Evolutionary conservation across 495 filamentous ascomycete genomes (phyloP), one percentile per base, ranked within the genome.

Genomic region (Tuber indicum): DNA sequence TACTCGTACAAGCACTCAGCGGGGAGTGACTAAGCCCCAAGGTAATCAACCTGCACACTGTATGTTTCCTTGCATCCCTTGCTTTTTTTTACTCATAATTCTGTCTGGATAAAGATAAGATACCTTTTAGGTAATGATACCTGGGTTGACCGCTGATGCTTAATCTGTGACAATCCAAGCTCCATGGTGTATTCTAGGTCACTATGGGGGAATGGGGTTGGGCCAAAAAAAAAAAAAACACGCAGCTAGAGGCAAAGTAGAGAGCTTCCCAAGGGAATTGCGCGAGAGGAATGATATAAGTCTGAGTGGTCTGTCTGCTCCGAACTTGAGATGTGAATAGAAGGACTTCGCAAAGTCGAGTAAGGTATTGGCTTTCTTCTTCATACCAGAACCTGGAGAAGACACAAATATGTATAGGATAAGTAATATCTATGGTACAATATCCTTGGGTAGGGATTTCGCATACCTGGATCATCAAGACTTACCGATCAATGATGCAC

Each of bases 381-480:
- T 21, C 47, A 26, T 47, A 49, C 43, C 42, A 42, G 73, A 75
- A 45, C 17, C 70, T 12, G 70, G 36, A 75, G 77, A 79, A 75
- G n/a, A 39, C 73, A 66, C 47, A 45, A 74, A 42, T 45, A 87
- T 86, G 86, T 87, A 86, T 83, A 78, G 78, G 2, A 86, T 87
- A 78, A 82, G 85, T 32, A 87, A 87, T 78, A 86, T 87, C 69
- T 87, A 87, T 70, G 83, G 86, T 87, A 81, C 71, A 81, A 21
- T 52, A 52, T 52, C 9, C 47, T 21, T 9, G 21, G 6, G 3
- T 10, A 9, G 47, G 78, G 42, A 42, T 3, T 69, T 70, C 9
- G 4, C 26, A 5, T 16, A 21, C 17, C 23, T 32, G 43, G 7
- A 3, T 52, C 47, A 70, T n/a, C 47, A 14, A 39, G 62, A 45